Evolutionary conservation across 345 rosid species (phyloP).

Genomic region (Geranium rotundifolium): DNA sequence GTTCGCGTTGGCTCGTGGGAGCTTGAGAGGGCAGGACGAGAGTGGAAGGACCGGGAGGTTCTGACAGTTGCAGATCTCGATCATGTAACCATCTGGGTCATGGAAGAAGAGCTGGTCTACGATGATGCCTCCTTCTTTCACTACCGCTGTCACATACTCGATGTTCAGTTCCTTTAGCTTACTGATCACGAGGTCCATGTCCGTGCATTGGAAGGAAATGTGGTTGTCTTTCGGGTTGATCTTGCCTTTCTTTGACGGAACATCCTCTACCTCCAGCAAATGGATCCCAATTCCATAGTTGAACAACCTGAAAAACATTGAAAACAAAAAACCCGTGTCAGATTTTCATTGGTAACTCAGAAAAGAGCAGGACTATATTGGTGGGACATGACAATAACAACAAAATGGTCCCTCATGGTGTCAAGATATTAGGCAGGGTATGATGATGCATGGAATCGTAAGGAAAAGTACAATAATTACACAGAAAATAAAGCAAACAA

Average conservation of each 20-base stretch:
- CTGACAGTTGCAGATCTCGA: conserved; percentile 28
- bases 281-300: conserved; percentile 39
- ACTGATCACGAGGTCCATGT: conserved; percentile 20
- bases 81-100: conserved; percentile 40
- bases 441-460: too few relatives aligned
- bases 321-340: background rate
- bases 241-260: conserved; percentile 17
- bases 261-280: conserved; percentile 24
- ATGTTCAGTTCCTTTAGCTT: conserved; percentile 25
- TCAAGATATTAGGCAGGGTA: too few relatives aligned
- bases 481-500: too few relatives aligned
- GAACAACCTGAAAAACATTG: conserved; percentile 27
- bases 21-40: conserved; percentile 34
- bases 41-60: conserved; percentile 35
- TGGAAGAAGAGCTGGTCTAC: conserved; percentile 48
- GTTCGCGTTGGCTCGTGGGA: conserved; percentile 14
- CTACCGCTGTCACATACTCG: conserved; percentile 31
- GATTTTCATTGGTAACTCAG: background rate
- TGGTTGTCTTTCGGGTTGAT: conserved; percentile 48
- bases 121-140: conserved; percentile 33
- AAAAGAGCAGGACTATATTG: too few relatives aligned
- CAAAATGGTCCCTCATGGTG: too few relatives aligned
- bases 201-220: conserved; percentile 38
- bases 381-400: too few relatives aligned
- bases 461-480: too few relatives aligned